Evolutionary conservation across 164 flowering plant species (phyloP).

Genomic region (Umbilicus rupestris): DNA sequence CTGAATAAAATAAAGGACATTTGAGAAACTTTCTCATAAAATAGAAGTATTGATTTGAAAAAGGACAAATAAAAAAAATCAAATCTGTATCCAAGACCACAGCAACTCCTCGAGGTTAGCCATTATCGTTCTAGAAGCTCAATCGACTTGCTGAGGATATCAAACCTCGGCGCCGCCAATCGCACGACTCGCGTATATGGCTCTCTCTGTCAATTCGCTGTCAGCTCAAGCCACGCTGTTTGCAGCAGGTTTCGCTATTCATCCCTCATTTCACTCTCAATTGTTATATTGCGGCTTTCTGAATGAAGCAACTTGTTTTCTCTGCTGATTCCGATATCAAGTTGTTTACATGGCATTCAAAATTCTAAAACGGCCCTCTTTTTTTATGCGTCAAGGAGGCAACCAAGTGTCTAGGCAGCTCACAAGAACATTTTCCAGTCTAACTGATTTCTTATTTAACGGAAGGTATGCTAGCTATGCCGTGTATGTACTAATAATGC

Average conservation of each 20-base stretch:
- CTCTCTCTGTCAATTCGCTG: not conserved
- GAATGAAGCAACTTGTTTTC: not conserved
- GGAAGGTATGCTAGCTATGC: not conserved
- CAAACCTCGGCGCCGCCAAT: not conserved
- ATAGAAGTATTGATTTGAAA: too few relatives aligned
- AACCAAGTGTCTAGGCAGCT: not conserved
- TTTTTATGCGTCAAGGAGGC: not conserved
- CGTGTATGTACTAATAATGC: not conserved
- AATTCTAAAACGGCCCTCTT: not conserved
- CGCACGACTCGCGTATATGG: not conserved
- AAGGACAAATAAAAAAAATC: not conserved
- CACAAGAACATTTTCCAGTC: constrained; percentile 5
- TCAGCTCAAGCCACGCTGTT: constrained; percentile 1
- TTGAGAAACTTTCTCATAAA: too few relatives aligned
- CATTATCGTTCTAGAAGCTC: not conserved
- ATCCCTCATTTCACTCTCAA: not conserved
- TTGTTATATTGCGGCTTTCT: not conserved
- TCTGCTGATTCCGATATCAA: not conserved
- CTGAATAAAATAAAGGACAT: too few relatives aligned
- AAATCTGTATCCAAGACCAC: not conserved
- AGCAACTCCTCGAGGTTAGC: not conserved
- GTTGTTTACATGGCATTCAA: not conserved
- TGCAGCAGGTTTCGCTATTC: constrained; percentile 2
- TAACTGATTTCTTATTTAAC: constrained; percentile 8
- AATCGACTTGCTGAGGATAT: not conserved